A percentile compares a stretch with the other conserved stretches of the same genome.
phyloP scores from a whole-genome alignment of 495 filamentous ascomycete genomes.

The Lasiosphaeria miniovina region DNA sequence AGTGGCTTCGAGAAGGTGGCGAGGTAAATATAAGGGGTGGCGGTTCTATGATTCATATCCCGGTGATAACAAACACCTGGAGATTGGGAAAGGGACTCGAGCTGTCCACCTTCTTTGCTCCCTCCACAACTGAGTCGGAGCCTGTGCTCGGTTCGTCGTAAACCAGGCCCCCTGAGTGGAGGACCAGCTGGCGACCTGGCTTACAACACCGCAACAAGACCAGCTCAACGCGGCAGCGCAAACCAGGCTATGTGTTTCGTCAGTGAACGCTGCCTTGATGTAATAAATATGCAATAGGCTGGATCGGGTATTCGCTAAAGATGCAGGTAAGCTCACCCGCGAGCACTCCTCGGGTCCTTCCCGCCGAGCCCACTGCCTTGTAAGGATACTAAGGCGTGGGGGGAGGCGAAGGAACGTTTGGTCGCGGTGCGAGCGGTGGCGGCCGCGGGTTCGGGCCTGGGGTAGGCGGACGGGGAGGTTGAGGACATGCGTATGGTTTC shows the following conservation, averaged over 20 bases:
- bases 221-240: neutral
- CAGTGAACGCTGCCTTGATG: neutral
- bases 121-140: too few relatives aligned
- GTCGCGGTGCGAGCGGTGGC: slow-evolving; percentile 7
- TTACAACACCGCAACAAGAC: too few relatives aligned
- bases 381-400: slow-evolving; percentile 6
- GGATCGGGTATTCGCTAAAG: neutral
- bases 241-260: neutral
- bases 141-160: too few relatives aligned
- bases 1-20: too few relatives aligned
- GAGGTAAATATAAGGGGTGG: too few relatives aligned
- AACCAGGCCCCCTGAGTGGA: too few relatives aligned
- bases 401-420: slow-evolving; percentile 14
- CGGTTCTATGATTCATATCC: too few relatives aligned
- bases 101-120: too few relatives aligned
- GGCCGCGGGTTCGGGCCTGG: slow-evolving; percentile 11
- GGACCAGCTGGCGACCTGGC: too few relatives aligned
- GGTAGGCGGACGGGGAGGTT: slow-evolving; percentile 14
- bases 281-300: neutral
- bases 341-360: neutral
- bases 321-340: slow-evolving; percentile 1
- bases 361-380: neutral
- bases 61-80: too few relatives aligned
- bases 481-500: slow-evolving; percentile 3
- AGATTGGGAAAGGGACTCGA: too few relatives aligned